Evolutionary conservation across 2,329 filamentous ascomycete genomes (phyloP).

Genomic region (Fusarium sublunatum): DNA sequence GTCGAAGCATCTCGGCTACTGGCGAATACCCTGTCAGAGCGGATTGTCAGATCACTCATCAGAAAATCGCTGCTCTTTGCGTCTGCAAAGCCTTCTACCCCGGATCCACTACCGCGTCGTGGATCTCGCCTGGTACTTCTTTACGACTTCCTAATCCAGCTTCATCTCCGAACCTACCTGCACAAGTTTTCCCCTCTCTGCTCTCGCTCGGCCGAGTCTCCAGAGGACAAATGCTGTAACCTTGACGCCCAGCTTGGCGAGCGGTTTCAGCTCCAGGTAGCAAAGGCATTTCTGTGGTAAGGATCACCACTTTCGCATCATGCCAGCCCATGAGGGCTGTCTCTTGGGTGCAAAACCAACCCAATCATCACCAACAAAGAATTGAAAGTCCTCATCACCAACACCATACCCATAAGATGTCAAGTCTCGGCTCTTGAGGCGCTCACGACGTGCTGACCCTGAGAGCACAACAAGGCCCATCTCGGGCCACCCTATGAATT

Average conservation of each 20-base stretch:
- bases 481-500: slow-evolving; percentile 24
- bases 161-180: slow-evolving; percentile 44
- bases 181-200: neutral
- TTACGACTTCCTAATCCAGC: slow-evolving; percentile 42
- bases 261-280: slow-evolving; percentile 43
- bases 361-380: slow-evolving; percentile 6
- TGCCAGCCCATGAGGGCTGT: slow-evolving; percentile 32
- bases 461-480: slow-evolving; percentile 31
- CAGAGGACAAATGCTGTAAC: slow-evolving; percentile 32
- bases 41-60: slow-evolving; percentile 31
- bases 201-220: slow-evolving; percentile 45
- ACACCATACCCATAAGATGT: slow-evolving; percentile 28
- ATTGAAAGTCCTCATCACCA: slow-evolving; percentile 16
- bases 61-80: slow-evolving; percentile 22
- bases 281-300: slow-evolving; percentile 24
- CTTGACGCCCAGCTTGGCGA: slow-evolving; percentile 25
- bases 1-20: slow-evolving; percentile 23
- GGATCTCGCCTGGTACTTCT: slow-evolving; percentile 41
- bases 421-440: slow-evolving; percentile 35
- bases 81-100: slow-evolving; percentile 43
- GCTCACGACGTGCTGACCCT: slow-evolving; percentile 25
- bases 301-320: slow-evolving; percentile 39
- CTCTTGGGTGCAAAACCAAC: slow-evolving; percentile 21
- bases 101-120: slow-evolving; percentile 45
- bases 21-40: slow-evolving; percentile 16